Base-by-base conservation (phyloP, 129 eudicot species). In the Ambrosia trifida region DNA sequence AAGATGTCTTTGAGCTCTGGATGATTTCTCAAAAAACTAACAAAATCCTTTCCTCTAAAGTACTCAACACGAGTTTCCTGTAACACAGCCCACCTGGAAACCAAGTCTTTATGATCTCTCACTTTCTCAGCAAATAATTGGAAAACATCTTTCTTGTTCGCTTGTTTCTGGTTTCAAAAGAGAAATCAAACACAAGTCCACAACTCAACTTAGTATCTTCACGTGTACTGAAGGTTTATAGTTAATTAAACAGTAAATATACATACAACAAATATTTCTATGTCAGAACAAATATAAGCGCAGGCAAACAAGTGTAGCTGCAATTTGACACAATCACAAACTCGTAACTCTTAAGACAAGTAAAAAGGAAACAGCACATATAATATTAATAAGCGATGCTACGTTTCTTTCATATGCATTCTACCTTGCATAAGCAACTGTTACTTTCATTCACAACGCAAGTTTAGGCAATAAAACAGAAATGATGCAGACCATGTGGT, bases 51-150 rank as follows among this genome's bases (percentile, higher is more conserved):
- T 76, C 99, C 99, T 68, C 97, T 86, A 69, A 94, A 94, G 86
- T 94, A 94, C 82, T 94, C 99, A 31, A 94, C 99, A 46, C 99
- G 95, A 2, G 99, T 90, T 79, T 94, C 99, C 80, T 94, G 99
- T 69, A 94, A 78, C 58, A 94, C 96, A 60, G 99, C 99, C 99
- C 99, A 94, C 76, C 99, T 85, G 19, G 99, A 94, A 47, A 87
- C 97, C 84, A 94, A 79, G 64, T 81, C 96, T 79, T 94, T 94
- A 73, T 94, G 96, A 68, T 94, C 91, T 80, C 99, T 85, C 59
- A 90, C 95, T 83, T 86, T 94, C 88, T 94, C 99, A 41, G 99
- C 99, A 81, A 94, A 90, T 78, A 84, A 72, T 72, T 87, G 96
- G 67, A 87, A 94, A 24, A 84, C 91, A 75, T 94, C 99, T 80